Percentiles rank a stretch among this genome's conserved stretches.
Evolutionary conservation across 164 flowering plant species (phyloP).

Genomic region (Platanus orientalis): DNA sequence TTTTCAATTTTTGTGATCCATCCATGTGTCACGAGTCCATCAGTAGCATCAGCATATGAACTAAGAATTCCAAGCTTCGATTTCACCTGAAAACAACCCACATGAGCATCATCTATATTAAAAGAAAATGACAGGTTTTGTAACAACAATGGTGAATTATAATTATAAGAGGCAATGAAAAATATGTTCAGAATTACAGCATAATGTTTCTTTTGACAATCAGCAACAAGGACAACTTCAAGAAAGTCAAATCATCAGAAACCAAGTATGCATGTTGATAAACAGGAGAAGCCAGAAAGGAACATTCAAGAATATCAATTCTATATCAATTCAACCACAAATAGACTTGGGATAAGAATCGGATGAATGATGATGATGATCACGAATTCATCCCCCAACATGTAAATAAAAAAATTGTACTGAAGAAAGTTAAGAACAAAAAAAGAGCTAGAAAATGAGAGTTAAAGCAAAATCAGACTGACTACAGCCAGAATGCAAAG

Average conservation of each 20-base stretch:
- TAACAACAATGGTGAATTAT: background rate
- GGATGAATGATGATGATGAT: no score
- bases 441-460: background rate
- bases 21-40: constrained; percentile 88
- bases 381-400: no score
- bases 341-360: no score
- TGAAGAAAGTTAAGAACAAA: background rate
- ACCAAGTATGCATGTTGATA: background rate
- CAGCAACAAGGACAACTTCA: background rate
- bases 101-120: background rate
- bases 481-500: no score
- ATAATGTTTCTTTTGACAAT: no score
- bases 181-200: background rate
- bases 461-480: background rate
- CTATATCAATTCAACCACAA: no score
- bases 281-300: no score
- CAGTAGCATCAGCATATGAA: constrained; percentile 80
- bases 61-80: constrained; percentile 78
- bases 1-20: constrained; percentile 90
- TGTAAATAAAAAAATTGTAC: background rate
- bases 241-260: background rate
- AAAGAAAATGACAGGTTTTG: background rate
- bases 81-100: constrained; percentile 49
- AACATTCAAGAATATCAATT: no score
- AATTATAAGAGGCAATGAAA: background rate